Conservation (phyloP, 2,329 filamentous ascomycete species). For the Lecanoromycetidae sp. region DNA sequence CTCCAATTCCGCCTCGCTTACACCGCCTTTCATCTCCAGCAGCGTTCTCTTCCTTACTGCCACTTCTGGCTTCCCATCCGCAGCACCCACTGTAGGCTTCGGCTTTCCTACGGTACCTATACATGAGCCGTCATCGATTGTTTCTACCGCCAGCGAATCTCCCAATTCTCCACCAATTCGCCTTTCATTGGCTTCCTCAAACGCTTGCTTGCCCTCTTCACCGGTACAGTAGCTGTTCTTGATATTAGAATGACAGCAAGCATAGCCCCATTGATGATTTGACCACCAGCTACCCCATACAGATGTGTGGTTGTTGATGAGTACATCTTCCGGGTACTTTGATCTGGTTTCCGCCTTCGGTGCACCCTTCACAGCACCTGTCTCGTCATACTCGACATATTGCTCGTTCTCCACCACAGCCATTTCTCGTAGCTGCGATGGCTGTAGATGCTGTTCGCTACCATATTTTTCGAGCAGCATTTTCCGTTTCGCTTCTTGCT, state of each 20-base stretch:
- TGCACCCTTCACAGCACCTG: slow-evolving; percentile 77
- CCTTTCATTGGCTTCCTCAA: slow-evolving; percentile 60
- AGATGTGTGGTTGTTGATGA: slow-evolving; percentile 79
- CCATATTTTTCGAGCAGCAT: slow-evolving; percentile 74
- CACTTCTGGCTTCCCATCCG: no score
- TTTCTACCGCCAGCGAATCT: slow-evolving; percentile 21
- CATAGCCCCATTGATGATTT: slow-evolving; percentile 89
- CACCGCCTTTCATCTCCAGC: slow-evolving; percentile 64
- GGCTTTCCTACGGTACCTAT: slow-evolving; percentile 15
- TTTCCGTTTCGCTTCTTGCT: slow-evolving; percentile 55
- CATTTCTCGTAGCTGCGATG: slow-evolving; percentile 51
- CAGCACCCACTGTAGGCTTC: slow-evolving; percentile 19
- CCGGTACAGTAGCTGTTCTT: slow-evolving; percentile 98
- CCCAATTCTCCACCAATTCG: slow-evolving; percentile 36
- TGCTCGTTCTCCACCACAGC: slow-evolving; percentile 68
- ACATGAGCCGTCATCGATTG: slow-evolving; percentile 15
- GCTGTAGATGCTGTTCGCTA: slow-evolving; percentile 48
- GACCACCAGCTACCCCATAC: slow-evolving; percentile 98
- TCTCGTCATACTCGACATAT: slow-evolving; percentile 91
- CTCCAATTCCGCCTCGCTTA: slow-evolving; percentile 76
- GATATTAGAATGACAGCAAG: slow-evolving; percentile 83
- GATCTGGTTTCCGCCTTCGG: slow-evolving; percentile 66
- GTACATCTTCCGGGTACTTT: slow-evolving; percentile 81
- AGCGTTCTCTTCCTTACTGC: slow-evolving; percentile 52
- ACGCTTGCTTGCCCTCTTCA: slow-evolving; percentile 70